Conservation (phyloP, 306 rosid species). For the Quercus alba region DNA sequence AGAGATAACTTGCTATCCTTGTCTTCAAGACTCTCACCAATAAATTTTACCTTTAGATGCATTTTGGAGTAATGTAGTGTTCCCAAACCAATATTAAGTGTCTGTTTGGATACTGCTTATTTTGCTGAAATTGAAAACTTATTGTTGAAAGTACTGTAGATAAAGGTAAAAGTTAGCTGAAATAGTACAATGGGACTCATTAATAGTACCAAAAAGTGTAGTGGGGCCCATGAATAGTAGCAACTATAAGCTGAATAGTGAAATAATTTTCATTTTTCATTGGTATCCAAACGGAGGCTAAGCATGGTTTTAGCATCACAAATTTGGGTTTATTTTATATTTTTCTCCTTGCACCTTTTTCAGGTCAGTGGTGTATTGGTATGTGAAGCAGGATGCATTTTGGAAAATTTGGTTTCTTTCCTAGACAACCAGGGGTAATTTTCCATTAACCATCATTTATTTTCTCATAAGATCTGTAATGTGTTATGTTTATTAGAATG, state of each 20-base stretch:
- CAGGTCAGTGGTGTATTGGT: constrained; percentile 96
- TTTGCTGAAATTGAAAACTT: no score
- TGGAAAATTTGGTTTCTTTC: constrained; percentile 82
- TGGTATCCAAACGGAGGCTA: neutral
- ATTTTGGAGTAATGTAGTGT: neutral
- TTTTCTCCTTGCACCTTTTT: constrained; percentile 28
- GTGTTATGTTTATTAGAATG: neutral
- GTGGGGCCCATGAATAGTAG: no score
- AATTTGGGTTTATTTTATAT: constrained; percentile 16
- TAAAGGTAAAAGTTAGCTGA: no score
- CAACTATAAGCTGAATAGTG: no score
- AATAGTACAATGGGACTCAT: rapidly evolving
- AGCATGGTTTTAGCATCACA: neutral
- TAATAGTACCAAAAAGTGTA: no score
- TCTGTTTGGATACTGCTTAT: no score
- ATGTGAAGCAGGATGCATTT: constrained; percentile 94
- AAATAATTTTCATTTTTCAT: no score
- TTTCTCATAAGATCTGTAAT: neutral
- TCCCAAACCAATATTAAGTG: neutral
- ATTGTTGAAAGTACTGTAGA: no score
- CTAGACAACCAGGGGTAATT: constrained; percentile 87
- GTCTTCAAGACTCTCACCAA: neutral
- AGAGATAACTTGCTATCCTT: neutral
- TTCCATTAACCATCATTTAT: constrained; percentile 17
- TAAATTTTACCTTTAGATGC: neutral